Evolutionary conservation across 768 basidiomycete species (phyloP).

Genomic region (Suillus ampliporus): DNA sequence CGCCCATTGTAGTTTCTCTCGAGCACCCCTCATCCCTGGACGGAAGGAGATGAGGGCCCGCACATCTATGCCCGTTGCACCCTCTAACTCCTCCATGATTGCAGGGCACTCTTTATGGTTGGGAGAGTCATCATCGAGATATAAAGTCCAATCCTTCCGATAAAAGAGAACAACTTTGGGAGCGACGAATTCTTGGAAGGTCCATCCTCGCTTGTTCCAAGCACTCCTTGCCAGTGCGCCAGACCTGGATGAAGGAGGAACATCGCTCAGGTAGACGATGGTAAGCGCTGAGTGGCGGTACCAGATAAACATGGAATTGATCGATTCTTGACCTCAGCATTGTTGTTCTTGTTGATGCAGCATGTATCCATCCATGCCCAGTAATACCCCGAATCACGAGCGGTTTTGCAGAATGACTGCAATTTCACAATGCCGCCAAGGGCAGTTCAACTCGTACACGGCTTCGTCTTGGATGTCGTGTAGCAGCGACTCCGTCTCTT

Average conservation of each 20-base stretch:
- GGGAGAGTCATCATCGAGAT: background rate
- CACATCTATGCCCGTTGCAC: slow-evolving; percentile 1
- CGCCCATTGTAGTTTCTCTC: background rate
- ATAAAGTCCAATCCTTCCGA: slow-evolving; percentile 26
- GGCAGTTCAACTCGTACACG: background rate
- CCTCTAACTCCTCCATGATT: background rate
- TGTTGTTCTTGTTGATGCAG: slow-evolving; percentile 20
- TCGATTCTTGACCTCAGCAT: slow-evolving; percentile 14
- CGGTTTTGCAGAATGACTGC: background rate
- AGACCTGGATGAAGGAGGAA: background rate
- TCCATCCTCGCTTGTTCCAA: slow-evolving; percentile 33
- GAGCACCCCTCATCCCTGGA: background rate
- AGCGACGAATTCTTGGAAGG: slow-evolving; percentile 32
- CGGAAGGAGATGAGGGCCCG: background rate
- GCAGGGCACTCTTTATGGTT: background rate
- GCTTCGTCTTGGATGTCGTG: background rate
- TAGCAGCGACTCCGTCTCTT: background rate
- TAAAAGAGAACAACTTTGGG: slow-evolving; percentile 34
- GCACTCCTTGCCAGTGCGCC: background rate
- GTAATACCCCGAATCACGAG: background rate
- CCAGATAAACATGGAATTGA: slow-evolving; percentile 7
- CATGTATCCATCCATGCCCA: slow-evolving; percentile 17
- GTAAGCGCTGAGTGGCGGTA: slow-evolving; percentile 3
- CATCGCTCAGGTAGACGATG: slow-evolving; percentile 5
- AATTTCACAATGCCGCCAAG: slow-evolving; percentile 4